These are phyloP conservation scores for Linnemannia elongata DNA, from an alignment of 192 early-diverging fungal genomes.

Conservation along the genomic window DNA sequence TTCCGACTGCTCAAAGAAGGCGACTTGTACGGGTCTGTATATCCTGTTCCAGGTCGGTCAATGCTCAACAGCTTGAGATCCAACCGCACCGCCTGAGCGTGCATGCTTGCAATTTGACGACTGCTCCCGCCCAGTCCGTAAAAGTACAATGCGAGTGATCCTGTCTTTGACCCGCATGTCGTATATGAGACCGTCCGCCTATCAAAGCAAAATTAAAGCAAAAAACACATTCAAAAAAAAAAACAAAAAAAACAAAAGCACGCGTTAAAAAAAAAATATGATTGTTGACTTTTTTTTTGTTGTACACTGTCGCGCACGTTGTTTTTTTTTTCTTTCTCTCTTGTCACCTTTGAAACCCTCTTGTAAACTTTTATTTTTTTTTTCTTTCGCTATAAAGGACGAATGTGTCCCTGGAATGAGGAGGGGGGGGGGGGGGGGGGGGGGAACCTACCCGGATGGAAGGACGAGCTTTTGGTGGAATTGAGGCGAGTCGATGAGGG, in stretches of 20 bases:
- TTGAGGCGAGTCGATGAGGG: constrained; percentile 47
- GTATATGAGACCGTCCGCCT: constrained; percentile 43
- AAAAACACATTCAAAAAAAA: not conserved
- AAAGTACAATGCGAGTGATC: constrained; percentile 30
- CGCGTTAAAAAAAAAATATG: not conserved
- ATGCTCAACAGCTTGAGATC: constrained; percentile 41
- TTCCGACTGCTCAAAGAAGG: not conserved
- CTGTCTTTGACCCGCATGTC: constrained; percentile 45
- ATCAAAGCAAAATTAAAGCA: not conserved
- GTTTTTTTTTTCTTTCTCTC: not conserved
- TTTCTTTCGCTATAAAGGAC: not conserved
- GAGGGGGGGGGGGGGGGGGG: too few species aligned
- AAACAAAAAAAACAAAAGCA: constrained; percentile 1
- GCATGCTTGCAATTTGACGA: constrained; percentile 45
- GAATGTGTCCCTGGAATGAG: not conserved
- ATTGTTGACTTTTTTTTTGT: not conserved
- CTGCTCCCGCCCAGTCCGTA: constrained; percentile 49
- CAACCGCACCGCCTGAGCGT: constrained; percentile 45
- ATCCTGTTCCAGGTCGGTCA: constrained; percentile 46
- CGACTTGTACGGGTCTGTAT: constrained; percentile 35
- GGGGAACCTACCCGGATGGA: constrained; percentile 35
- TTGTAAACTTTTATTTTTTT: not conserved
- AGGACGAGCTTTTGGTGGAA: constrained; percentile 38
- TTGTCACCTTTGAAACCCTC: too few species aligned
- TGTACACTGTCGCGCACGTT: not conserved